Percentiles rank a stretch among this genome's conserved stretches.
Conservation (phyloP, 371 early-diverging fungal genomes). For the Circinella minor region DNA sequence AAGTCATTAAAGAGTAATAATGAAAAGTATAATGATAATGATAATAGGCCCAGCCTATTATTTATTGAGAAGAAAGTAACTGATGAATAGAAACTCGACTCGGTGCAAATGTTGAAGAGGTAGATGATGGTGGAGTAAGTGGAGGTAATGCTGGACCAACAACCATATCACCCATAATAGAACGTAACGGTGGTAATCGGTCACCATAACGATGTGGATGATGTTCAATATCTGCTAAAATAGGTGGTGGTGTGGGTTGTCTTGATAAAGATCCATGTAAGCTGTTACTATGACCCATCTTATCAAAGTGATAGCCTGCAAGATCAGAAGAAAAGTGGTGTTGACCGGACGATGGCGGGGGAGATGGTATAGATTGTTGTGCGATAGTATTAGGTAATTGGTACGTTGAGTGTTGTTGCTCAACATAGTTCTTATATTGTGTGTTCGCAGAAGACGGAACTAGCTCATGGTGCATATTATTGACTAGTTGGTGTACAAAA, state of each 20-base stretch:
- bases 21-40: too few species aligned
- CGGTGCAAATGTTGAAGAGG: background rate
- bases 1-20: too few species aligned
- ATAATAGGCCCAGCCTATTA: slow-evolving; percentile 1
- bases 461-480: background rate
- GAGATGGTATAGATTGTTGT: slow-evolving; percentile 13
- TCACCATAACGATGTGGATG: slow-evolving; percentile 12
- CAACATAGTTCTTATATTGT: background rate
- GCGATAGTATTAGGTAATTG: background rate
- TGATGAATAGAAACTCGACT: slow-evolving; percentile 16
- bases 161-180: slow-evolving; percentile 19
- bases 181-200: slow-evolving; percentile 20
- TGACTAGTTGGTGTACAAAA: too few species aligned
- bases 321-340: slow-evolving; percentile 10
- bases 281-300: background rate
- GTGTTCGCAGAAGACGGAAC: background rate
- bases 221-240: slow-evolving; percentile 7
- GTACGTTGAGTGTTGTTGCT: too few species aligned
- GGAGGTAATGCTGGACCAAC: slow-evolving; percentile 8
- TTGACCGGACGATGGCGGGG: slow-evolving; percentile 13
- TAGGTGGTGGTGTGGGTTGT: slow-evolving; percentile 15
- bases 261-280: slow-evolving; percentile 1
- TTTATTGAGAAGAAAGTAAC: slow-evolving; percentile 16
- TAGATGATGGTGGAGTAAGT: background rate
- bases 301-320: slow-evolving; percentile 16